Evolutionary conservation across 2,329 filamentous ascomycete genomes (phyloP).

Genomic region (Pseudogymnoascus sp.): DNA sequence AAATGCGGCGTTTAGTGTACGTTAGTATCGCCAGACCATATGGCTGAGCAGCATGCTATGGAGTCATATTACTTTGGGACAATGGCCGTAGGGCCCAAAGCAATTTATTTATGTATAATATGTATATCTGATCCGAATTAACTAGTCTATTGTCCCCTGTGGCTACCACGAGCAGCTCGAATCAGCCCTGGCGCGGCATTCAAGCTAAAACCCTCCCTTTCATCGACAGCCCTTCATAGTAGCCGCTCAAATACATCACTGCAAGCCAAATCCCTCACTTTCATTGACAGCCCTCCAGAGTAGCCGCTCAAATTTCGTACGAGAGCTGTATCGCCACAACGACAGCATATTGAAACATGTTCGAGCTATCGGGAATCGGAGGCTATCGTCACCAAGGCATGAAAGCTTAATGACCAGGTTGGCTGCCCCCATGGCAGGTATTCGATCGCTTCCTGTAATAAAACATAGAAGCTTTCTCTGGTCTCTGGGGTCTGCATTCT

Average conservation of each 20-base stretch:
- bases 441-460: slow-evolving; percentile 82
- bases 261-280: slow-evolving; percentile 87
- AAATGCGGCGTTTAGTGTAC: slow-evolving; percentile 10
- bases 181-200: no score
- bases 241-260: slow-evolving; percentile 36
- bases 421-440: slow-evolving; percentile 78
- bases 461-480: slow-evolving; percentile 78
- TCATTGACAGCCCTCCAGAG: slow-evolving; percentile 83
- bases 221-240: no score
- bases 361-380: slow-evolving; percentile 73
- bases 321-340: slow-evolving; percentile 62
- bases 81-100: not conserved
- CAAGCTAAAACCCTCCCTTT: no score
- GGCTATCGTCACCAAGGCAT: slow-evolving; percentile 65
- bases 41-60: slow-evolving; percentile 5
- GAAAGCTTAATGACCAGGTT: slow-evolving; percentile 69
- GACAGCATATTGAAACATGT: slow-evolving; percentile 87
- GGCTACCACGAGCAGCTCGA: not conserved
- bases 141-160: not conserved
- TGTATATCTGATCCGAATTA: not conserved
- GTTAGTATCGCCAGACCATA: slow-evolving; percentile 1
- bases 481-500: slow-evolving; percentile 52
- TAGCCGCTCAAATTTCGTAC: slow-evolving; percentile 58
- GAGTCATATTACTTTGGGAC: slow-evolving; percentile 10
- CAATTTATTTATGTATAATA: slow-evolving; percentile 3